Conservation (phyloP, 2,329 filamentous ascomycete genomes). For the Elsinoe australis region DNA sequence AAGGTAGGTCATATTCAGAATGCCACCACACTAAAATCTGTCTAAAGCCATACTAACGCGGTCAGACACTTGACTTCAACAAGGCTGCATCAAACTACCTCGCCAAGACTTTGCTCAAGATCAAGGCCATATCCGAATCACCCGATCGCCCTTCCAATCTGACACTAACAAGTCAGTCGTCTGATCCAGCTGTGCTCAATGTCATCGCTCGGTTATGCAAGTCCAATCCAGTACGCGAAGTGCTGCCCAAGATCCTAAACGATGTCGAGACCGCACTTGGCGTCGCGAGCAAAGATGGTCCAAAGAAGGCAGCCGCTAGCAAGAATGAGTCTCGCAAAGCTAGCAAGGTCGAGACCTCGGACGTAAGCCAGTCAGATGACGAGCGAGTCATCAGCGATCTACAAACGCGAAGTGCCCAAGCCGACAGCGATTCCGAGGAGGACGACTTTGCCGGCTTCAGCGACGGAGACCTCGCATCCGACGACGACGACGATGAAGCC, state of each 20-base stretch:
- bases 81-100: conserved; percentile 47
- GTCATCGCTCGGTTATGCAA: conserved; percentile 54
- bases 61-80: conserved; percentile 44
- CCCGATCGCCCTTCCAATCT: conserved; percentile 40
- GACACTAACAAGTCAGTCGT: conserved; percentile 33
- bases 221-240: conserved; percentile 51
- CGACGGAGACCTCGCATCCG: conserved; percentile 18
- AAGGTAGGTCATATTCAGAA: conserved; percentile 39
- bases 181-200: conserved; percentile 46
- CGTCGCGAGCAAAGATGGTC: conserved; percentile 18
- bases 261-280: conserved; percentile 37
- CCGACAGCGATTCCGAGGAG: no score
- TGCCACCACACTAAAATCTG: conserved; percentile 7
- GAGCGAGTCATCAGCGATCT: neutral
- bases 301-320: conserved; percentile 16
- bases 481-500: conserved; percentile 30
- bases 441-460: conserved; percentile 17
- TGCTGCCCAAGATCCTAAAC: conserved; percentile 40
- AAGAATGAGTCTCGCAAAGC: conserved; percentile 21
- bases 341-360: neutral
- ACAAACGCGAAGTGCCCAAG: neutral
- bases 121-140: conserved; percentile 49
- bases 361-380: no score
- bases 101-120: conserved; percentile 49
- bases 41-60: conserved; percentile 8